Evolutionary conservation across 2,329 filamentous ascomycete genomes (phyloP).

Genomic region (Scortechinia acanthostroma): DNA sequence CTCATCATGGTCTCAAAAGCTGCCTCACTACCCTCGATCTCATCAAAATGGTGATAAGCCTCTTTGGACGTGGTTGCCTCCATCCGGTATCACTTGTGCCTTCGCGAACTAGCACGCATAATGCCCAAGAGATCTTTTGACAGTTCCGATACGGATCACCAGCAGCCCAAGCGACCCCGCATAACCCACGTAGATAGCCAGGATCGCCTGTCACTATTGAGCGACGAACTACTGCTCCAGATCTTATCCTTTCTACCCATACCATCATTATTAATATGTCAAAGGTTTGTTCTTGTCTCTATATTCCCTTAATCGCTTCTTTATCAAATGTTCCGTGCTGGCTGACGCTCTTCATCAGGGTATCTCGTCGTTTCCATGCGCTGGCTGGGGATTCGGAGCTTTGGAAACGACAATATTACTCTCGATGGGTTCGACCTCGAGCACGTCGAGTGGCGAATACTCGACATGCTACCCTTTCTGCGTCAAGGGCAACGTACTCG

Average conservation of each 20-base stretch:
- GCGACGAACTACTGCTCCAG: not conserved
- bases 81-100: no score
- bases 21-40: no score
- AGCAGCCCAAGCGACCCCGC: not conserved
- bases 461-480: not conserved
- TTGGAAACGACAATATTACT: constrained; percentile 1
- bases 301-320: no score
- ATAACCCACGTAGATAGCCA: no score
- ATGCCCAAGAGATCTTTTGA: no score
- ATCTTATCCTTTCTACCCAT: not conserved
- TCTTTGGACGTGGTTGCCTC: no score
- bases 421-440: not conserved
- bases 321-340: no score
- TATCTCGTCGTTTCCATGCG: not conserved
- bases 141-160: no score
- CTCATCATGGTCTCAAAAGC: no score
- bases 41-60: no score
- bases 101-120: no score
- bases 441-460: not conserved
- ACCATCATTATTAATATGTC: not conserved
- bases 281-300: not conserved
- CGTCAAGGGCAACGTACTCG: not conserved
- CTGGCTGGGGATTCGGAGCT: not conserved
- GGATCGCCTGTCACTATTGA: not conserved
- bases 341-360: not conserved